These are phyloP conservation scores for Rhizopus arrhizus DNA, from an alignment of 371 early-diverging fungal genomes.

Conservation along the genomic window DNA sequence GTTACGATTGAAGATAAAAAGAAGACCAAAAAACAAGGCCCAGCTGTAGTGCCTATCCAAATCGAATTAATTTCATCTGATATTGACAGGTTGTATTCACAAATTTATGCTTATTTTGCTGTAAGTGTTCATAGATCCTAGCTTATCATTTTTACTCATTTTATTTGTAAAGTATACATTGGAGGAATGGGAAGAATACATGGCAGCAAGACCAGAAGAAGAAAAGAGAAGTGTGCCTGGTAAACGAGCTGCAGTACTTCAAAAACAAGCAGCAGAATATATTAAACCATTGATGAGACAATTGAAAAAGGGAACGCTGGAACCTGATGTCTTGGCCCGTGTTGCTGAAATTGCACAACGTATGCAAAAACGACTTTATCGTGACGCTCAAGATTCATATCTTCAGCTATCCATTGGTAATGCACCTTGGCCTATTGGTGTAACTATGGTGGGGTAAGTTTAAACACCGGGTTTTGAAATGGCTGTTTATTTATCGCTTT, in stretches of 20 bases:
- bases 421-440: constrained; percentile 99
- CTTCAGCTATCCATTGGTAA: constrained; percentile 95
- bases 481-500: background rate
- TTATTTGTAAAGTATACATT: constrained; percentile 61
- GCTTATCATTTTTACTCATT: background rate
- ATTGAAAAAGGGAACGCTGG: constrained; percentile 77
- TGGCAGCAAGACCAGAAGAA: constrained; percentile 81
- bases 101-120: constrained; percentile 82
- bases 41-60: constrained; percentile 46
- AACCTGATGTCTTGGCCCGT: constrained; percentile 83
- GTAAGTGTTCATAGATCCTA: constrained; percentile 38
- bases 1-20: constrained; percentile 45
- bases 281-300: constrained; percentile 88
- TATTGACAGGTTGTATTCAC: constrained; percentile 70
- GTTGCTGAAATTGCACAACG: constrained; percentile 86
- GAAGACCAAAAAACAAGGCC: constrained; percentile 42
- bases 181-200: constrained; percentile 85
- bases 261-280: constrained; percentile 86
- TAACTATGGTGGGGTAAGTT: constrained; percentile 78
- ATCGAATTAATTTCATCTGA: constrained; percentile 72
- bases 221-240: constrained; percentile 72
- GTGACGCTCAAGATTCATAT: constrained; percentile 93
- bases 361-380: constrained; percentile 86
- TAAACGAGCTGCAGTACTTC: constrained; percentile 79
- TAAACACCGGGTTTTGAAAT: background rate